Evolutionary conservation across 495 filamentous ascomycete genomes (phyloP), one percentile per base, ranked within the genome.

Genomic region (Talaromyces liani): DNA sequence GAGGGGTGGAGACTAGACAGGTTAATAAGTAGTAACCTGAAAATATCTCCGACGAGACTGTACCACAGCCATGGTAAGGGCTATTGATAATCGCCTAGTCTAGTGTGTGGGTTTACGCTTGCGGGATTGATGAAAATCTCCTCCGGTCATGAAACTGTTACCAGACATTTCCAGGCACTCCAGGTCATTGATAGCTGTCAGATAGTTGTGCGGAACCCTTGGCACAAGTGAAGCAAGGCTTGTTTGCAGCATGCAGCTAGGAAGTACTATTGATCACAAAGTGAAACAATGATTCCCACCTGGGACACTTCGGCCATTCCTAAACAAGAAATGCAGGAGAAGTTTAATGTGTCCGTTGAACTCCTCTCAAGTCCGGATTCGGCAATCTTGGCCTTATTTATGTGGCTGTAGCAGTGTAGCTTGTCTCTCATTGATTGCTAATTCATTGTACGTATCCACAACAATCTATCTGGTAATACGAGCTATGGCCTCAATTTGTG

Each of bases 31-130:
- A 29, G 29, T 31, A 51, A 56, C 22, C 22, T 25, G 22, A 29
- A 56, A 56, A 56, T 56, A 16, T 24, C 22, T 56, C 53, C 22
- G 24, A 56, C 53, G 53, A 56, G 53, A 20, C 22, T 56, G 53
- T 56, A 56, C 53, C 53, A 29, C 53, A 56, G 53, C 53, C 53
- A 56, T 56, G 53, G 53, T 56, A 56, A 56, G n/a, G 53, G 16
- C 53, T 56, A 56, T 41, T 29, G 24, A 56, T 22, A 56, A 14
- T 56, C 12, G 8, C 24, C 18, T 56, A 56, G 10, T 27, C 2
- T 56, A 29, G 20, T 29, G 20, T 29, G 53, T 25, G 24, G 18
- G 18, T 22, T 24, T 54, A 16, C 4, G n/a, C 39, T n/a, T 49
- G n/a, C 45, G 45, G 41, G 18, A 49, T 18, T 49, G n/a, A 49